Conservation (phyloP, 2,329 filamentous ascomycete species). For the Paecilomyces sp. region DNA sequence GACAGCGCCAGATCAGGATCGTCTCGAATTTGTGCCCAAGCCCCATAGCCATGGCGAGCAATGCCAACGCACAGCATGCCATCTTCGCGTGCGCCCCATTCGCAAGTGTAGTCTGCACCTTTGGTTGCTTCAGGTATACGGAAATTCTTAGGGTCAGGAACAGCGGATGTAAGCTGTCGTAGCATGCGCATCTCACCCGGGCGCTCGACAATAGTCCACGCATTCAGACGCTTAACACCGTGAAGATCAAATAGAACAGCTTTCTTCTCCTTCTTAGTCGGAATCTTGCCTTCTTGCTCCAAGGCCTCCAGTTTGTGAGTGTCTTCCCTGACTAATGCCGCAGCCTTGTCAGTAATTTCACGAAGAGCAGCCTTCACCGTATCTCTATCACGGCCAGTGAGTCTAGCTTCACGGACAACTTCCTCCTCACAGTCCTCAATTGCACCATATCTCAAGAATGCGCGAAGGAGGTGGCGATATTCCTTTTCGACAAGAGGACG, state of each 20-base stretch:
- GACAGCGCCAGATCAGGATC: constrained; percentile 76
- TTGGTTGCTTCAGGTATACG: constrained; percentile 88
- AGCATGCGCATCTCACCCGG: constrained; percentile 83
- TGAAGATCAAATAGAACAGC: constrained; percentile 92
- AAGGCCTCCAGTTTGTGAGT: constrained; percentile 53
- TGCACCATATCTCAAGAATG: constrained; percentile 84
- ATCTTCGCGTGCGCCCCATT: constrained; percentile 90
- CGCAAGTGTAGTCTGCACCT: constrained; percentile 79
- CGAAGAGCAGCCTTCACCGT: constrained; percentile 69
- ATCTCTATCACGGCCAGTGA: constrained; percentile 74
- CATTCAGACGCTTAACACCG: constrained; percentile 90
- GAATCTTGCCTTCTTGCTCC: constrained; percentile 67
- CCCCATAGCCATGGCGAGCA: constrained; percentile 86
- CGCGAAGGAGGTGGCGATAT: constrained; percentile 81
- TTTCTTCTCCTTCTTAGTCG: constrained; percentile 97
- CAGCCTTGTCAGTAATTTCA: constrained; percentile 69
- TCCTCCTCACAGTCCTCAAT: constrained; percentile 84
- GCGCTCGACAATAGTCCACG: constrained; percentile 87
- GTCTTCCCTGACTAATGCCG: constrained; percentile 67
- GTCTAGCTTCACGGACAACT: constrained; percentile 76
- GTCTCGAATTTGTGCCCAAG: constrained; percentile 90
- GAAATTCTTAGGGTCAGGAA: constrained; percentile 68
- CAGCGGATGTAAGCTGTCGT: constrained; percentile 60
- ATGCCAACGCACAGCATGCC: constrained; percentile 96
- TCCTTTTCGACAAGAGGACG: constrained; percentile 91